Percentiles rank a stretch among this genome's conserved stretches.
phyloP scores from a whole-genome alignment of 129 eudicot genomes.

The Escallonia rubra region DNA sequence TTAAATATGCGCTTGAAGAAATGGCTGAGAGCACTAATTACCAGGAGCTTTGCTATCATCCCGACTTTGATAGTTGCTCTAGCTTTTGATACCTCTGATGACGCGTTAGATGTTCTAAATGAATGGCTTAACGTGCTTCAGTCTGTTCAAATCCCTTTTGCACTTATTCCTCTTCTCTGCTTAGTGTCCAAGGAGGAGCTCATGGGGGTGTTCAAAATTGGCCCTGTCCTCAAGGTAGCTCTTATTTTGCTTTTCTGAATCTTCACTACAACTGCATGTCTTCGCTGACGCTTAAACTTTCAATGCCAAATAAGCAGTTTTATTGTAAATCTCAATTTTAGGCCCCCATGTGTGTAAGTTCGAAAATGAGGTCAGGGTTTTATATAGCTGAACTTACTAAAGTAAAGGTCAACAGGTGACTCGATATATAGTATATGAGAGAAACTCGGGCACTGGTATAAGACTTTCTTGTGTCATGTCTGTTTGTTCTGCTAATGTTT shows the following conservation, averaged over 20 bases:
- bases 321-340: background rate
- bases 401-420: too few species aligned
- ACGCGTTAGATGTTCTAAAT: constrained; percentile 63
- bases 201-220: constrained; percentile 82
- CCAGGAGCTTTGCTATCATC: constrained; percentile 84
- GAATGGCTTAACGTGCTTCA: constrained; percentile 96
- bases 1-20: constrained; percentile 71
- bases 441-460: too few species aligned
- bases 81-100: constrained; percentile 69
- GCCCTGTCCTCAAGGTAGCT: constrained; percentile 71
- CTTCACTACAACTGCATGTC: too few species aligned
- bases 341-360: background rate
- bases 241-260: too few species aligned
- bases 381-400: too few species aligned
- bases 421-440: too few species aligned
- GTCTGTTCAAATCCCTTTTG: constrained; percentile 86
- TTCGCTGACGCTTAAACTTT: too few species aligned
- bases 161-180: constrained; percentile 84
- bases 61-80: constrained; percentile 89
- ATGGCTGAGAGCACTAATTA: constrained; percentile 85
- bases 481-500: too few species aligned
- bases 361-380: background rate
- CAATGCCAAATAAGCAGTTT: background rate
- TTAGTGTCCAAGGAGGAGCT: constrained; percentile 83
- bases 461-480: too few species aligned